Evolutionary conservation across 164 flowering plant genomes (phyloP).

Genomic region (Aristolochia fimbriata): DNA sequence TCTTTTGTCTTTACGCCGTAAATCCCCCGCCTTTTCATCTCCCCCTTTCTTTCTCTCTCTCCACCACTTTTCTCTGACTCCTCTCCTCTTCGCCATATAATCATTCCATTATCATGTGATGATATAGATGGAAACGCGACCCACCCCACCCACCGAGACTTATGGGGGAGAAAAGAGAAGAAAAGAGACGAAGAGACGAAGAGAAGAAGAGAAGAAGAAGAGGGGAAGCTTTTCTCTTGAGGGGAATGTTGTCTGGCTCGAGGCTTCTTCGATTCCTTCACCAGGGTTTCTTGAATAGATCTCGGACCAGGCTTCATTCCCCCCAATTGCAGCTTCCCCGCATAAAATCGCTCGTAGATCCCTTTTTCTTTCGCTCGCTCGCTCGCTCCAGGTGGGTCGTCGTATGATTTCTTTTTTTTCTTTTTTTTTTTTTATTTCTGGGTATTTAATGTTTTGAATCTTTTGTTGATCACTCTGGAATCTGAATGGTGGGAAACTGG

Average conservation of each 20-base stretch:
- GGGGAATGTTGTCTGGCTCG: conserved; percentile 91
- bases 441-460: not conserved
- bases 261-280: conserved; percentile 20
- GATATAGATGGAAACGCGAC: conserved; percentile 6
- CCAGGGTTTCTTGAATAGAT: not conserved
- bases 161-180: not conserved
- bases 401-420: not conserved
- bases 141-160: no score
- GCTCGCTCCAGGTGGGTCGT: conserved; percentile 11
- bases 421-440: not conserved
- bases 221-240: conserved; percentile 38
- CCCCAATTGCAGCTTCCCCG: conserved; percentile 38
- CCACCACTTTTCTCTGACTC: conserved; percentile 6
- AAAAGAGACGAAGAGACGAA: conserved; percentile 3
- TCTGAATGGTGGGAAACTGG: no score
- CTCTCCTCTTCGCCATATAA: not conserved
- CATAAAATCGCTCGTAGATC: not conserved
- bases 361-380: no score
- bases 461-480: not conserved
- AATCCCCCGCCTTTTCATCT: conserved; percentile 11
- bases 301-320: conserved; percentile 90
- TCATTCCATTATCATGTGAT: conserved; percentile 12
- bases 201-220: not conserved
- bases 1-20: conserved; percentile 25
- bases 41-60: conserved; percentile 6